Percentiles rank a stretch among this genome's conserved stretches.
phyloP scores from a whole-genome alignment of 108 stramenopile species.

The Pseudonitzschia multiseries region DNA sequence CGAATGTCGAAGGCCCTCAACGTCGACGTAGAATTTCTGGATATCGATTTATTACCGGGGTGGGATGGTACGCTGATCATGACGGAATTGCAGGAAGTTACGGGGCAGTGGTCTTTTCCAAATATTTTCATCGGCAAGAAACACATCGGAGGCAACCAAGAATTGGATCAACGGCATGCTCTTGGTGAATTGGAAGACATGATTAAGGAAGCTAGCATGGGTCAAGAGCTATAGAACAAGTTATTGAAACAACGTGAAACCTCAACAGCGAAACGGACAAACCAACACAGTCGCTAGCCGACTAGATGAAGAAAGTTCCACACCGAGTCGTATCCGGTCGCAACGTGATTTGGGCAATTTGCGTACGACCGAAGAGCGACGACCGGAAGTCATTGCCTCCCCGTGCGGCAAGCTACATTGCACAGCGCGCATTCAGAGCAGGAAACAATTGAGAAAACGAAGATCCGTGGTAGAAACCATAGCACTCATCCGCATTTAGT shows the following conservation, averaged over 20 bases:
- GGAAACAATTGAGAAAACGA: too few species aligned
- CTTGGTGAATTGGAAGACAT: conserved; percentile 36
- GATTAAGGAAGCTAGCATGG: conserved; percentile 9
- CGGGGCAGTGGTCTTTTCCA: conserved; percentile 38
- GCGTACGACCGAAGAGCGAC: too few species aligned
- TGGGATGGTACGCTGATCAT: conserved; percentile 32
- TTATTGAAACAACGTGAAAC: background rate
- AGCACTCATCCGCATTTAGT: too few species aligned
- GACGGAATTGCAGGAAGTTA: conserved; percentile 26
- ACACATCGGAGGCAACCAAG: conserved; percentile 35
- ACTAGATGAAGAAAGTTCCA: too few species aligned
- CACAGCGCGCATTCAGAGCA: too few species aligned
- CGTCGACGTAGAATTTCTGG: conserved; percentile 25
- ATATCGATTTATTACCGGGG: conserved; percentile 34
- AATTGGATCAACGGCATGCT: conserved; percentile 34
- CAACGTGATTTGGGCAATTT: too few species aligned
- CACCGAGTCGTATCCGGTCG: too few species aligned
- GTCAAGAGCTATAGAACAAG: conserved; percentile 23
- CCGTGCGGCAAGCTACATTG: too few species aligned
- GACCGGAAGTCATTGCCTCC: too few species aligned
- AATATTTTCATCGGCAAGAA: conserved; percentile 36
- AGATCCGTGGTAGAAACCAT: too few species aligned
- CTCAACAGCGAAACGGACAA: background rate
- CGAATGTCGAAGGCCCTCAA: conserved; percentile 17
- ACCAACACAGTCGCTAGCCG: too few species aligned